A percentile compares a stretch with the other conserved stretches of the same genome.
phyloP scores from a whole-genome alignment of 352 stramenopile genomes.

The Plasmopara halstedii region DNA sequence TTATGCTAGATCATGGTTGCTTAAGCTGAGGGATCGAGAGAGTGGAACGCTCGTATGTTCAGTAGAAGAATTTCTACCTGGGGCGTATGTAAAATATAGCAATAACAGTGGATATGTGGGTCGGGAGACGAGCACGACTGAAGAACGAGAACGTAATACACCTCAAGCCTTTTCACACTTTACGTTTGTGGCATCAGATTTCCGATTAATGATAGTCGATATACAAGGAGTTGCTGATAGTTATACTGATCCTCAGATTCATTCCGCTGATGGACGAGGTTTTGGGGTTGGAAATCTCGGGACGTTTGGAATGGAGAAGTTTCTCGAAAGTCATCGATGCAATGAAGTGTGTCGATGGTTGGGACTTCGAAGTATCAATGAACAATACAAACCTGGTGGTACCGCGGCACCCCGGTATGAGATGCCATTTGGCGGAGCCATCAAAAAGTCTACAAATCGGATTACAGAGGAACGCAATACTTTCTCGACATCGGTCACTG shows the following conservation, averaged over 20 bases:
- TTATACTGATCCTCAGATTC: constrained; percentile 82
- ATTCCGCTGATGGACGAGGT: constrained; percentile 65
- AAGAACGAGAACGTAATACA: constrained; percentile 78
- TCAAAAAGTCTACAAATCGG: constrained; percentile 77
- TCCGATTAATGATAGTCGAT: constrained; percentile 80
- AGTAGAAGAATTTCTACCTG: constrained; percentile 68
- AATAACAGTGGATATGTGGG: constrained; percentile 84
- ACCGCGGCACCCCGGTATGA: constrained; percentile 71
- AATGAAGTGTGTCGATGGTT: constrained; percentile 84
- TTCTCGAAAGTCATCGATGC: constrained; percentile 78
- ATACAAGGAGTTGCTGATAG: constrained; percentile 81
- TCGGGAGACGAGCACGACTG: constrained; percentile 67
- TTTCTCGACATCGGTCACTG: constrained; percentile 71
- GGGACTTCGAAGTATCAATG: constrained; percentile 63
- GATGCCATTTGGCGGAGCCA: constrained; percentile 67
- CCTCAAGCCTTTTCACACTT: constrained; percentile 82
- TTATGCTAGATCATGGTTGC: constrained; percentile 70
- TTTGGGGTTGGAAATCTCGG: constrained; percentile 82
- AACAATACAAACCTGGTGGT: constrained; percentile 67
- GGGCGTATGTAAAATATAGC: constrained; percentile 83
- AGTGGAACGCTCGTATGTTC: constrained; percentile 58
- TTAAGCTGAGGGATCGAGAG: constrained; percentile 56
- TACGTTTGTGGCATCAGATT: constrained; percentile 78
- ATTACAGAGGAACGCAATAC: constrained; percentile 80
- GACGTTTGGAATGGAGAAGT: constrained; percentile 83